Evolutionary conservation across 306 rosid species (phyloP).

Genomic region (Canavalia ensiformis): DNA sequence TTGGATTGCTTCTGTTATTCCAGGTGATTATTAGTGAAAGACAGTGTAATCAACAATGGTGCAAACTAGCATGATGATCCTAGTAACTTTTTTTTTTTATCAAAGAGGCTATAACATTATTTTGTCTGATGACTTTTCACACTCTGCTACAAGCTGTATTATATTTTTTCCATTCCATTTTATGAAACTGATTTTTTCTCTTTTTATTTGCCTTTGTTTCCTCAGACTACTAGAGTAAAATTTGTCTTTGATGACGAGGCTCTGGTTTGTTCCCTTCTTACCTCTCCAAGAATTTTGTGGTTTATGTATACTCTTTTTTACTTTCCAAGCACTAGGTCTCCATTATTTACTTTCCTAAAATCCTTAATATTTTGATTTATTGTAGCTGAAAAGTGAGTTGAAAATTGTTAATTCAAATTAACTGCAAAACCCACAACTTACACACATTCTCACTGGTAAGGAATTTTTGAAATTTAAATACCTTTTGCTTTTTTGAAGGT

Average conservation of each 20-base stretch:
- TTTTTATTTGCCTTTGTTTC: constrained; percentile 43
- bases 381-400: neutral
- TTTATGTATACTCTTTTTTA: constrained; percentile 13
- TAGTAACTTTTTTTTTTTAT: neutral
- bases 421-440: neutral
- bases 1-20: constrained; percentile 85
- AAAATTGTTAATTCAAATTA: neutral
- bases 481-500: neutral
- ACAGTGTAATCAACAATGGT: constrained; percentile 12
- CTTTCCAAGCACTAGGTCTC: neutral
- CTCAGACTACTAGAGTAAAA: constrained; percentile 88
- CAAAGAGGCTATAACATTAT: neutral
- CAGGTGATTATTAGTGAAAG: constrained; percentile 67
- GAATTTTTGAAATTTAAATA: neutral
- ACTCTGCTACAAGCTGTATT: constrained; percentile 5
- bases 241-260: constrained; percentile 87
- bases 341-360: constrained; percentile 1
- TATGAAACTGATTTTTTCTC: constrained; percentile 38
- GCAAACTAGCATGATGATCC: constrained; percentile 20
- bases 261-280: constrained; percentile 74
- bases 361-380: neutral
- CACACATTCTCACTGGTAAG: neutral
- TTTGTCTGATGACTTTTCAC: constrained; percentile 11
- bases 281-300: constrained; percentile 36
- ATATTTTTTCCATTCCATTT: constrained; percentile 18